Evolutionary conservation across 2,329 filamentous ascomycete species (phyloP).

Genomic region (Fusarium sp.): DNA sequence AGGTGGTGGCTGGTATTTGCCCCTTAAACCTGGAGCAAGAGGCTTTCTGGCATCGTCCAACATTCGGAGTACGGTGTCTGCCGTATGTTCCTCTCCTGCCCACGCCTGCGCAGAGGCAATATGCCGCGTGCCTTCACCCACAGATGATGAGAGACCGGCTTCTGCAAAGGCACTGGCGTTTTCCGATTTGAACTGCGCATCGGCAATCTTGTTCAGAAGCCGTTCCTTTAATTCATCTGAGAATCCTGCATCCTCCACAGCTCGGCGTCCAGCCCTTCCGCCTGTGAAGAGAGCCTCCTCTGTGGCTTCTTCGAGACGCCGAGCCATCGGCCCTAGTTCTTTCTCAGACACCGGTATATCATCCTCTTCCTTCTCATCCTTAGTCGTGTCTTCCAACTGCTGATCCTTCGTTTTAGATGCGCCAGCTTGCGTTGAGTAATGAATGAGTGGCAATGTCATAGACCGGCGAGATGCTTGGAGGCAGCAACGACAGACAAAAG

Average conservation of each 20-base stretch:
- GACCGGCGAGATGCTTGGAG: conserved; percentile 23
- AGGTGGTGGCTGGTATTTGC: conserved; percentile 58
- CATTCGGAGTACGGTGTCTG: conserved; percentile 87
- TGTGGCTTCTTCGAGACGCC: conserved; percentile 70
- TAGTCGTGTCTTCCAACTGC: neutral
- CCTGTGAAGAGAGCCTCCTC: conserved; percentile 70
- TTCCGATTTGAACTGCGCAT: conserved; percentile 65
- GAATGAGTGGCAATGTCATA: conserved; percentile 1
- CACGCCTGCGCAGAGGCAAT: conserved; percentile 77
- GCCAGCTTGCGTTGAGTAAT: conserved; percentile 36
- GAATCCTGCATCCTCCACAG: conserved; percentile 72
- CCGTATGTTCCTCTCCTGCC: conserved; percentile 79
- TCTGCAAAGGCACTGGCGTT: conserved; percentile 61
- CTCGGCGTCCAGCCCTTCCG: conserved; percentile 68
- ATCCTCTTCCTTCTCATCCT: neutral
- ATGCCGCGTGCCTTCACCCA: conserved; percentile 74
- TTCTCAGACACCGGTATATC: neutral
- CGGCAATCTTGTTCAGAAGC: conserved; percentile 66
- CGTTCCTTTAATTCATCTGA: conserved; percentile 70
- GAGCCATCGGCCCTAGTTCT: conserved; percentile 61
- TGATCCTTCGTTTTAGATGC: conserved; percentile 4
- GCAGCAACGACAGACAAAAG: conserved; percentile 39
- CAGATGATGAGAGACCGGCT: conserved; percentile 63
- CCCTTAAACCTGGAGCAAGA: conserved; percentile 62
- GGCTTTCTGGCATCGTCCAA: conserved; percentile 82